phyloP scores from a whole-genome alignment of 2,329 filamentous ascomycete species.

The Penicillium occitanis region DNA sequence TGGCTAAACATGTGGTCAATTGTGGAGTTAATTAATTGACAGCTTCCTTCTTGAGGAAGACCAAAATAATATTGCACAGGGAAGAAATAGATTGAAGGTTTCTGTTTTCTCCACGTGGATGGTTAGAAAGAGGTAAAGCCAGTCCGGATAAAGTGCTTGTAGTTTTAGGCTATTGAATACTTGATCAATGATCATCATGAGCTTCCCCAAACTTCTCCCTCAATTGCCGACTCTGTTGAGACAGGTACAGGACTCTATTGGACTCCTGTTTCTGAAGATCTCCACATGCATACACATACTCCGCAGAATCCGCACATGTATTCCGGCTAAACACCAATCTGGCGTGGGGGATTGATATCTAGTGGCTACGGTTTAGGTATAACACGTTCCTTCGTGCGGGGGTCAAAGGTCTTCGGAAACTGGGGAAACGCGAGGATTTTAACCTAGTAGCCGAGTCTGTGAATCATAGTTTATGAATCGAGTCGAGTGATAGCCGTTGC shows the following conservation, averaged over 20 bases:
- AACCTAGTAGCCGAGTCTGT: background rate
- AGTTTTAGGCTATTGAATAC: background rate
- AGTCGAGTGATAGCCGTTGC: too few species aligned
- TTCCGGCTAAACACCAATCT: background rate
- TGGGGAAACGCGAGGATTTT: background rate
- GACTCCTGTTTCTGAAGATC: background rate
- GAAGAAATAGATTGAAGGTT: background rate
- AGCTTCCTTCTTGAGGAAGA: background rate
- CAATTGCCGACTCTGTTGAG: background rate
- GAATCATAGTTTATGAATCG: too few species aligned
- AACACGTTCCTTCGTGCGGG: background rate
- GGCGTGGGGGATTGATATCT: background rate
- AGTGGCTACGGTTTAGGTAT: background rate
- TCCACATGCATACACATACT: background rate
- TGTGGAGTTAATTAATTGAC: background rate
- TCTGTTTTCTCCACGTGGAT: background rate
- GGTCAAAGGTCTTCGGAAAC: background rate
- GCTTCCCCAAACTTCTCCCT: background rate
- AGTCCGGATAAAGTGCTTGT: background rate
- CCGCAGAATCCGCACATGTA: background rate
- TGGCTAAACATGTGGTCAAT: background rate
- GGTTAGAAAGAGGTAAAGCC: background rate
- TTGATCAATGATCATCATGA: background rate
- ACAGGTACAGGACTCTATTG: background rate
- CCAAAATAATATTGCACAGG: background rate